phyloP scores from a whole-genome alignment of 2,329 filamentous ascomycete genomes.

The Sporothrix luriei region DNA sequence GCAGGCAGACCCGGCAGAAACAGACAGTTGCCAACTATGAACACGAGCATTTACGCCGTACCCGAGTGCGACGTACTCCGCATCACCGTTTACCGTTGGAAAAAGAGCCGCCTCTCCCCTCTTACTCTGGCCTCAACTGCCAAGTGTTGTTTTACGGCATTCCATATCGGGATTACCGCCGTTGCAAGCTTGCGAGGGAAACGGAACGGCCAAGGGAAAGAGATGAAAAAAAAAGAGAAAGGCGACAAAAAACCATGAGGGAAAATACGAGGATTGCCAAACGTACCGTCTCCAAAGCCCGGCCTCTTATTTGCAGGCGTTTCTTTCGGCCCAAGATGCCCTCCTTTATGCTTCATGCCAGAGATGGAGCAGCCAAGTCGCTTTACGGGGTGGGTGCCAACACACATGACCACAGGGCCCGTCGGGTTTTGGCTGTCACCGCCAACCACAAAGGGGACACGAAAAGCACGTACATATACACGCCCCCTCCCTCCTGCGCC shows the following conservation, averaged over 20 bases:
- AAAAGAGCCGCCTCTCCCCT: too few relatives aligned
- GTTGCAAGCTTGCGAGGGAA: constrained; percentile 17
- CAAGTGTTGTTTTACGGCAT: constrained; percentile 19
- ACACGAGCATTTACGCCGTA: too few relatives aligned
- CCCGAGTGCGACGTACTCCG: too few relatives aligned
- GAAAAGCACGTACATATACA: constrained; percentile 1
- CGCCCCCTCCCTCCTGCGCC: constrained; percentile 21
- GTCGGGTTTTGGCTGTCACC: not conserved
- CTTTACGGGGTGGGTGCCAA: too few relatives aligned
- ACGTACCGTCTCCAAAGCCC: not conserved
- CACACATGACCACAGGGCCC: not conserved
- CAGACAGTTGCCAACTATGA: too few relatives aligned
- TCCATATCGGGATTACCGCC: constrained; percentile 26
- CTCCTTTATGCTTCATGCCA: not conserved
- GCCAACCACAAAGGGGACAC: not conserved
- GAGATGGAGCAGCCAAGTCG: not conserved
- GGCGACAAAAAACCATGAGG: not conserved
- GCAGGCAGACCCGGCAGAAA: too few relatives aligned
- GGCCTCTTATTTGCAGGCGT: constrained; percentile 20
- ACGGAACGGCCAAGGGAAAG: not conserved
- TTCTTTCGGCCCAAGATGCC: constrained; percentile 23
- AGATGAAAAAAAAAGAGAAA: not conserved
- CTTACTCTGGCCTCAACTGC: not conserved
- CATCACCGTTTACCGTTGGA: too few relatives aligned
- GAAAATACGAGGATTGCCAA: not conserved